A percentile compares a stretch with the other conserved stretches of the same genome.
Conservation (phyloP, 257 asterid genomes). For the Jasminum sambac region DNA sequence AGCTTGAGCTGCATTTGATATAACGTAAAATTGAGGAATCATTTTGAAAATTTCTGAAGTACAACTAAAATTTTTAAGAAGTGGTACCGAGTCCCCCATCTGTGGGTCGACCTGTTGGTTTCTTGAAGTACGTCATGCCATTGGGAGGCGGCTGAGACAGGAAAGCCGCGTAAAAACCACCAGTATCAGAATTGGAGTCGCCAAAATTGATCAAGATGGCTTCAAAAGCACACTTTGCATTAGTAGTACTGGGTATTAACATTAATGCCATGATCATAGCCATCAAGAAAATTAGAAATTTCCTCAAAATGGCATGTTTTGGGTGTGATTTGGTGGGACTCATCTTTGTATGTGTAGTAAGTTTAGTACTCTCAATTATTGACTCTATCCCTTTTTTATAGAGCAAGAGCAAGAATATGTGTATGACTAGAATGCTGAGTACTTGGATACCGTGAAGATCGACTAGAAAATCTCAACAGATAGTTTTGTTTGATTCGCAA, state of each 20-base stretch:
- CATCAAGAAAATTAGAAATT: slow-evolving; percentile 30
- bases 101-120: slow-evolving; percentile 57
- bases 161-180: slow-evolving; percentile 66
- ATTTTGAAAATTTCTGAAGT: too few relatives aligned
- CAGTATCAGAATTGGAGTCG: slow-evolving; percentile 71
- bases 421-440: not conserved
- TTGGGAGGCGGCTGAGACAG: slow-evolving; percentile 61
- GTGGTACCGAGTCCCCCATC: slow-evolving; percentile 65
- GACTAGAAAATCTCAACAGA: not conserved
- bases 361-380: not conserved
- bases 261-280: slow-evolving; percentile 29
- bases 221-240: slow-evolving; percentile 50
- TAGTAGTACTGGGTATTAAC: slow-evolving; percentile 11
- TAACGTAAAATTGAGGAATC: too few relatives aligned
- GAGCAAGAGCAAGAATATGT: not conserved
- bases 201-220: slow-evolving; percentile 74
- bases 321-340: not conserved
- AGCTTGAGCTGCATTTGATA: slow-evolving; percentile 68
- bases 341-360: slow-evolving; percentile 6
- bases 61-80: too few relatives aligned
- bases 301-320: slow-evolving; percentile 8
- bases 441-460: slow-evolving; percentile 13
- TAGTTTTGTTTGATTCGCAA: not conserved
- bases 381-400: not conserved
- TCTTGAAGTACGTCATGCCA: slow-evolving; percentile 74